Conservation (phyloP, 495 filamentous ascomycete species). For the Penicillium mononematosum region DNA sequence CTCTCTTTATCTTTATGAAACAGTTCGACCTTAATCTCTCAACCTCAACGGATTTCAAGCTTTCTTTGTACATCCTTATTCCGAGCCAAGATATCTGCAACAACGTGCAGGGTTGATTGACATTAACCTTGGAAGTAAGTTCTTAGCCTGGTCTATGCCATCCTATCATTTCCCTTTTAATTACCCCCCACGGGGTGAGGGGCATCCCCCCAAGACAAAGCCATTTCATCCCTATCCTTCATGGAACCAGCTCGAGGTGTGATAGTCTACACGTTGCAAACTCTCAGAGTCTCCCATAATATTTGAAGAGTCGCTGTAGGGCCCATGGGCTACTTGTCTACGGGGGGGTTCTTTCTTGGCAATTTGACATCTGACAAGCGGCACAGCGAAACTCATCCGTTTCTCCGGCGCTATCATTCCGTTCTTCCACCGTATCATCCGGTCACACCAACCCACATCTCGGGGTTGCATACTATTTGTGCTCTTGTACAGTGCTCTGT, state of each 20-base stretch:
- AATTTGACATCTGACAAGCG: constrained; percentile 20
- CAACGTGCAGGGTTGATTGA: constrained; percentile 6
- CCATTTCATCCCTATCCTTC: neutral
- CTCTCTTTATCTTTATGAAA: neutral
- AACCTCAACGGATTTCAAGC: neutral
- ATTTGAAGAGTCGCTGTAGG: neutral
- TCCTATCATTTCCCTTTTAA: constrained; percentile 6
- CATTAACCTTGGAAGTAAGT: constrained; percentile 14
- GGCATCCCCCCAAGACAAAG: neutral
- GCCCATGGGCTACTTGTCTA: neutral
- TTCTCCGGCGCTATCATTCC: constrained; percentile 37
- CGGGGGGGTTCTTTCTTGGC: constrained; percentile 6
- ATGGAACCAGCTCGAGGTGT: neutral
- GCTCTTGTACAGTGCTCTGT: constrained; percentile 16
- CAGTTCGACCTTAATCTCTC: neutral
- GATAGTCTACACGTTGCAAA: no score
- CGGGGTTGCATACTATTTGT: constrained; percentile 11
- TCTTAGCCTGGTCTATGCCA: constrained; percentile 5
- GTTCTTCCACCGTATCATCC: constrained; percentile 16
- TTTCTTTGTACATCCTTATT: neutral
- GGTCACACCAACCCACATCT: constrained; percentile 17
- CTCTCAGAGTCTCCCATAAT: neutral
- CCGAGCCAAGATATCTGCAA: constrained; percentile 10
- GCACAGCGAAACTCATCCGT: constrained; percentile 36
- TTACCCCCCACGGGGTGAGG: constrained; percentile 4